Conservation (phyloP, 495 filamentous ascomycete species). For the Aspergillus campestris region DNA sequence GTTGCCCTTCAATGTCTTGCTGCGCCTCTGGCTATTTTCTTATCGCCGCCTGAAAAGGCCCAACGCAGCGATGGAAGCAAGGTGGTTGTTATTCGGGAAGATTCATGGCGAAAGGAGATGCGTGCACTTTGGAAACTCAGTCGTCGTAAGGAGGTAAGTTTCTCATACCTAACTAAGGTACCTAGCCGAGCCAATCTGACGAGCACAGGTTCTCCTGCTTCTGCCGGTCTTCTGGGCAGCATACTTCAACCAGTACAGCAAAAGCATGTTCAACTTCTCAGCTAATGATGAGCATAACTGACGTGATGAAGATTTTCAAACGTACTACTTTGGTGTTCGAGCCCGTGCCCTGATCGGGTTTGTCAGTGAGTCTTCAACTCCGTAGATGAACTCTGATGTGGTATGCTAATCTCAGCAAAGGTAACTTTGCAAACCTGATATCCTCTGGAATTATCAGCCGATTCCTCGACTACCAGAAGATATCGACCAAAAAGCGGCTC, state of each 20-base stretch:
- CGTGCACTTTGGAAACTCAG: constrained; percentile 22
- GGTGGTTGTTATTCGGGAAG: constrained; percentile 37
- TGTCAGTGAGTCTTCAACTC: constrained; percentile 14
- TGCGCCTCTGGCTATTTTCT: constrained; percentile 42
- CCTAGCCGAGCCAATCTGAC: not conserved
- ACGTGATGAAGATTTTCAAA: constrained; percentile 18
- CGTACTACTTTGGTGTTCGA: constrained; percentile 32
- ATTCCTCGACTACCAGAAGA: constrained; percentile 32
- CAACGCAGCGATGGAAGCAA: constrained; percentile 46
- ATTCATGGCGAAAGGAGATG: constrained; percentile 31
- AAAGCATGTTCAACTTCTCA: constrained; percentile 12
- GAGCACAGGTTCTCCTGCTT: constrained; percentile 18
- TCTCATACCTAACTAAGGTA: not conserved
- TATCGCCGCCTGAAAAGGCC: constrained; percentile 46
- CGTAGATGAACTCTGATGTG: not conserved
- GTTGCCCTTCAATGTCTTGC: constrained; percentile 51
- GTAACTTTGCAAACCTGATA: constrained; percentile 23
- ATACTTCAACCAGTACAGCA: constrained; percentile 31
- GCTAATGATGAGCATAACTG: not conserved
- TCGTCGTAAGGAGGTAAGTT: constrained; percentile 17
- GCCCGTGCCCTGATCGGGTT: constrained; percentile 31
- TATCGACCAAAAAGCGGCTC: constrained; percentile 31
- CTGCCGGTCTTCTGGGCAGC: constrained; percentile 32
- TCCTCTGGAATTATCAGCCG: constrained; percentile 31
- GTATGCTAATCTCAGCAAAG: constrained; percentile 4